Evolutionary conservation across 805 yeast species (phyloP).

Genomic region (Candida tallmaniae): DNA sequence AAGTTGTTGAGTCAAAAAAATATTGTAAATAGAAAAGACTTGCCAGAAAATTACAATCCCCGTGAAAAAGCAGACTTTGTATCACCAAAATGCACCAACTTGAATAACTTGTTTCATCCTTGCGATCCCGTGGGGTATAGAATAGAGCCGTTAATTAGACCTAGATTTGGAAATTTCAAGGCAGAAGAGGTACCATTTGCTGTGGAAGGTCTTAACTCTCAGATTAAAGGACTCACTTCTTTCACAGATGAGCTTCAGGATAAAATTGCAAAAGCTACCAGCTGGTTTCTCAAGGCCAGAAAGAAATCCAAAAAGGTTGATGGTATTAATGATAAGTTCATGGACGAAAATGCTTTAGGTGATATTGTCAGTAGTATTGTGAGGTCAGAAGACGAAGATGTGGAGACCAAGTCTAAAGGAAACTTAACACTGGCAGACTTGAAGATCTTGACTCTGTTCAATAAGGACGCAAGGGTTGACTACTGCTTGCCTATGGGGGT

Average conservation of each 20-base stretch:
- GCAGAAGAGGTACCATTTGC: slow-evolving; percentile 60
- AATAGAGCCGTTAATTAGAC: slow-evolving; percentile 73
- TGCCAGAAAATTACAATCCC: slow-evolving; percentile 19
- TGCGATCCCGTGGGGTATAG: slow-evolving; percentile 91
- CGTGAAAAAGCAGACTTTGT: slow-evolving; percentile 16
- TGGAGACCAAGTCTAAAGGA: slow-evolving; percentile 11
- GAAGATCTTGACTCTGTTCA: slow-evolving; percentile 42
- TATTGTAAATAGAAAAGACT: slow-evolving; percentile 41
- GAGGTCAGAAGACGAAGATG: slow-evolving; percentile 15
- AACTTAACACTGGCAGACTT: slow-evolving; percentile 26
- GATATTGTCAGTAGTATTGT: slow-evolving; percentile 33
- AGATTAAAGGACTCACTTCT: slow-evolving; percentile 38
- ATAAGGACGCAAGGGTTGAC: slow-evolving; percentile 76
- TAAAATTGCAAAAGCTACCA: slow-evolving; percentile 28
- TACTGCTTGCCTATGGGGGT: slow-evolving; percentile 73
- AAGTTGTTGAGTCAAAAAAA: slow-evolving; percentile 64
- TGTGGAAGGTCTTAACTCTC: slow-evolving; percentile 47
- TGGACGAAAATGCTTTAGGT: slow-evolving; percentile 36
- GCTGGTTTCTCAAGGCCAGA: slow-evolving; percentile 25
- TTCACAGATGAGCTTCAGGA: slow-evolving; percentile 37
- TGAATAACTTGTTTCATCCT: slow-evolving; percentile 83
- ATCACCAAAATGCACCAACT: slow-evolving; percentile 57
- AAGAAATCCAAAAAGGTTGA: slow-evolving; percentile 6
- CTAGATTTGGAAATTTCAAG: slow-evolving; percentile 42
- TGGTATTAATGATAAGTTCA: slow-evolving; percentile 13